These are phyloP conservation scores for Phoma sp. DNA, from an alignment of 2,329 filamentous ascomycete genomes.

Conservation along the genomic window DNA sequence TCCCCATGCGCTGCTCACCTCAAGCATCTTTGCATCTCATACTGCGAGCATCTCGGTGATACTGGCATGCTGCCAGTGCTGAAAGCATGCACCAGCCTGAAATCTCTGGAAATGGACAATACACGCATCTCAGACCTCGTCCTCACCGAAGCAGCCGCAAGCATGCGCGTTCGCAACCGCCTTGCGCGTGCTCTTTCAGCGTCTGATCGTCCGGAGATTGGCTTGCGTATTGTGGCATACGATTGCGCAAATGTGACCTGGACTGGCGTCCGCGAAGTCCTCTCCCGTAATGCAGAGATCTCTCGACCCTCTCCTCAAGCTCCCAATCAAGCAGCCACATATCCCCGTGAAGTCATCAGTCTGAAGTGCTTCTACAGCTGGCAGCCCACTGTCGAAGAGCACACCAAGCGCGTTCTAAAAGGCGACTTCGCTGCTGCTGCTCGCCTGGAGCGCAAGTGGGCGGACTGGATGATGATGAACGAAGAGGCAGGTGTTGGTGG, in stretches of 20 bases:
- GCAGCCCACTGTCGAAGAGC: slow-evolving; percentile 93
- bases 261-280: slow-evolving; percentile 85
- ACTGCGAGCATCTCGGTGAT: slow-evolving; percentile 86
- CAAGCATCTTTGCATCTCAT: slow-evolving; percentile 84
- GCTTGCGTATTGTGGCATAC: slow-evolving; percentile 80
- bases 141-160: slow-evolving; percentile 82
- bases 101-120: slow-evolving; percentile 86
- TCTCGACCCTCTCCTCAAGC: slow-evolving; percentile 54
- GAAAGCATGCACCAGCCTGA: slow-evolving; percentile 72
- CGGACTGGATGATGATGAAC: slow-evolving; percentile 88
- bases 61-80: slow-evolving; percentile 82
- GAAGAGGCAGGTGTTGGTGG: slow-evolving; percentile 80
- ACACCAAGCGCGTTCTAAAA: slow-evolving; percentile 81
- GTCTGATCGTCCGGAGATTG: slow-evolving; percentile 53
- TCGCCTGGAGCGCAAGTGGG: slow-evolving; percentile 89
- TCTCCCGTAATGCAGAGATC: slow-evolving; percentile 82
- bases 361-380: slow-evolving; percentile 95
- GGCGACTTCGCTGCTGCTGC: slow-evolving; percentile 77
- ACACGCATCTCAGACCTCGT: slow-evolving; percentile 87
- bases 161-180: slow-evolving; percentile 71
- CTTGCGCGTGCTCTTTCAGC: slow-evolving; percentile 41
- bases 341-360: slow-evolving; percentile 78
- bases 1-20: slow-evolving; percentile 75
- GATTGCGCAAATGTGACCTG: slow-evolving; percentile 93
- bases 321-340: slow-evolving; percentile 53